Conservation (phyloP, 2,329 filamentous ascomycete species). For the Herpotrichia juniperi region DNA sequence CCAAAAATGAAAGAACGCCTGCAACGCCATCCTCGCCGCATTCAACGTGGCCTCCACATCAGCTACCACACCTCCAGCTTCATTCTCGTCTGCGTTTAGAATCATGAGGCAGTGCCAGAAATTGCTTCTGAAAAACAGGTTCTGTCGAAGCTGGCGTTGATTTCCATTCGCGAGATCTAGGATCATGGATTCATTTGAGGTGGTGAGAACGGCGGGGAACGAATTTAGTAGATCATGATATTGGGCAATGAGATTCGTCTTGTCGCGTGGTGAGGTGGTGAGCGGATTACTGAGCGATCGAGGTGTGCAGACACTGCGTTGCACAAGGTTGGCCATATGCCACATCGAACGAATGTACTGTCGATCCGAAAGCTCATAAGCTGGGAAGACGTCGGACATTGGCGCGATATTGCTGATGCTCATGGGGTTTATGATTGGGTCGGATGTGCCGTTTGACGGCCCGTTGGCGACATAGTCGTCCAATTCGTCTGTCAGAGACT, state of each 20-base stretch:
- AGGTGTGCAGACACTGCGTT: slow-evolving; percentile 76
- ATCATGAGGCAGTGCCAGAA: slow-evolving; percentile 85
- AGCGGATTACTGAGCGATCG: slow-evolving; percentile 76
- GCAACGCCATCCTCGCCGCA: slow-evolving; percentile 76
- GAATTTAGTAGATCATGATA: slow-evolving; percentile 75
- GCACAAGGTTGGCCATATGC: slow-evolving; percentile 79
- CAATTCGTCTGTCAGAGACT: slow-evolving; percentile 71
- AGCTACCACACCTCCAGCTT: slow-evolving; percentile 55
- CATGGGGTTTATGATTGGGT: slow-evolving; percentile 57
- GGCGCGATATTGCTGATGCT: slow-evolving; percentile 57
- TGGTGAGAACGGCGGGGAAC: slow-evolving; percentile 73
- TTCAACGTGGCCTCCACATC: slow-evolving; percentile 75
- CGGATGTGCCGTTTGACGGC: slow-evolving; percentile 43
- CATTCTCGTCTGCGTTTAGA: slow-evolving; percentile 73
- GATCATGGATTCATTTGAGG: slow-evolving; percentile 68
- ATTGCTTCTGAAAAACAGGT: slow-evolving; percentile 79
- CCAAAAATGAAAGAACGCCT: slow-evolving; percentile 76
- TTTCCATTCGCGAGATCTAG: slow-evolving; percentile 63
- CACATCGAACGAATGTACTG: slow-evolving; percentile 76
- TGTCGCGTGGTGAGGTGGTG: slow-evolving; percentile 70
- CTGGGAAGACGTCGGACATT: slow-evolving; percentile 43
- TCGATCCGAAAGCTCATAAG: slow-evolving; percentile 46
- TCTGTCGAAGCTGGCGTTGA: slow-evolving; percentile 73
- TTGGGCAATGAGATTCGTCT: slow-evolving; percentile 71
- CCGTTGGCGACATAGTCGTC: slow-evolving; percentile 70